Evolutionary conservation across 257 asterid species (phyloP), one percentile per base, ranked within the genome.

Genomic region (Avicennia marina): DNA sequence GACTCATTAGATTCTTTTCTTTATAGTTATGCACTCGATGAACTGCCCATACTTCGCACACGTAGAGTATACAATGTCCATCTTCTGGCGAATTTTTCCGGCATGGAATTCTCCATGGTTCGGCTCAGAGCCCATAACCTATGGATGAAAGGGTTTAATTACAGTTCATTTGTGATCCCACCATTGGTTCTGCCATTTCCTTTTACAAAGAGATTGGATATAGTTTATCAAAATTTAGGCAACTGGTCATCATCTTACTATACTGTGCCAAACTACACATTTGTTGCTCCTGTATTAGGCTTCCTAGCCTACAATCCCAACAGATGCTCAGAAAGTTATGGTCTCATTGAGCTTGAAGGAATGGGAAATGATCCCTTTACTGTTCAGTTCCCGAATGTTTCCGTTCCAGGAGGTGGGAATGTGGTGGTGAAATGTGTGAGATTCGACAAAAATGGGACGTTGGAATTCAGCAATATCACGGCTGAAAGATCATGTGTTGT

Each of bases 251-350:
- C 79, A 0, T 39, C 41, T 34, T 83, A 78, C 67, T 86, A 78
- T 43, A 67, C 48, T 19, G 86, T 81, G 39, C 74, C 86, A 2
- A 69, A 80, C 52, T 46, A 78, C 56, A 74, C 72, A 1, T 47
- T 86, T 10, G 75, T 83, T 13, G 72, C 88, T 13, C 95, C 97
- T 43, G 93, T 86, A 4, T 2, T 84, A 20, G 97, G 95, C 13
- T 53, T 83, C 5, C 32, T 80, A 27, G 81, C 66, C 11, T 86
- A 83, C 32, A 78, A 79, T 53, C 39, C 73, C 1, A 62, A 58
- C 24, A 22, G 25, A 27, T 20, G 49, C 13, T 63, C 69, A 9
- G 40, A 16, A 9, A 36, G 56, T 32, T 15, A 56, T 29, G 80
- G 64, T 3, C 34, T 20, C 16, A 12, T 80, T 39, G 76, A 65